Percentiles rank a stretch among this genome's conserved stretches.
Conservation (phyloP, 1,284 basidiomycete genomes). For the Rhodotorula sp. region DNA sequence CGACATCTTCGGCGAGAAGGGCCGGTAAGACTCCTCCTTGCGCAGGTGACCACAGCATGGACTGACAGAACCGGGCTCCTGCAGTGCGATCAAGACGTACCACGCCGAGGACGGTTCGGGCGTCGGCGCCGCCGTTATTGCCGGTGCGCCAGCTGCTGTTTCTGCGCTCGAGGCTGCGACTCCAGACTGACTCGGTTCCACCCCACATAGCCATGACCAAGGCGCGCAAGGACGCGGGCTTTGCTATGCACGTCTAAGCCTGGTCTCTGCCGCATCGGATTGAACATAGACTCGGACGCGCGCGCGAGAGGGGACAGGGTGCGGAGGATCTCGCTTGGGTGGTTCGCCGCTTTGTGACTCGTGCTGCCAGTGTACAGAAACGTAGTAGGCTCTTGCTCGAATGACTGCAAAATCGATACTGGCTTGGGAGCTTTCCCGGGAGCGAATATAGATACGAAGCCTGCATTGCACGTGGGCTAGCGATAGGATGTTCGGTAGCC, state of each 20-base stretch:
- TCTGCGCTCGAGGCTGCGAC: neutral
- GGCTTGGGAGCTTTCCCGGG: no score
- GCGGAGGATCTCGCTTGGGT: no score
- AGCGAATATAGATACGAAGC: neutral
- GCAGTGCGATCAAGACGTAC: conserved; percentile 71
- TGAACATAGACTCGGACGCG: no score
- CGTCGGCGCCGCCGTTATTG: conserved; percentile 94
- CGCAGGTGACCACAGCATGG: neutral
- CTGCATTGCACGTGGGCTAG: neutral
- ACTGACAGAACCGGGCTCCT: no score
- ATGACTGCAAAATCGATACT: no score
- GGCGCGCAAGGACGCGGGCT: conserved; percentile 58
- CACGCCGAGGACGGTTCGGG: conserved; percentile 94
- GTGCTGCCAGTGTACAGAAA: no score
- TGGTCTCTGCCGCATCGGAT: no score
- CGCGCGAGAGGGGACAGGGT: no score
- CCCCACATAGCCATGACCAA: conserved; percentile 62
- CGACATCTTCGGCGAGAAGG: conserved; percentile 92
- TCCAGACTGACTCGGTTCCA: neutral
- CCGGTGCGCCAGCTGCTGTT: conserved; percentile 60
- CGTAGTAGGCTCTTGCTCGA: no score
- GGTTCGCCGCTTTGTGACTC: no score
- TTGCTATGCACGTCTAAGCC: conserved; percentile 49
- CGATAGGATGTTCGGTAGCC: conserved; percentile 27
- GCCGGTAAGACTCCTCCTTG: conserved; percentile 47